Percentiles rank a stretch among this genome's conserved stretches.
Conservation (phyloP, 495 filamentous ascomycete species). For the Daldinia loculata region DNA sequence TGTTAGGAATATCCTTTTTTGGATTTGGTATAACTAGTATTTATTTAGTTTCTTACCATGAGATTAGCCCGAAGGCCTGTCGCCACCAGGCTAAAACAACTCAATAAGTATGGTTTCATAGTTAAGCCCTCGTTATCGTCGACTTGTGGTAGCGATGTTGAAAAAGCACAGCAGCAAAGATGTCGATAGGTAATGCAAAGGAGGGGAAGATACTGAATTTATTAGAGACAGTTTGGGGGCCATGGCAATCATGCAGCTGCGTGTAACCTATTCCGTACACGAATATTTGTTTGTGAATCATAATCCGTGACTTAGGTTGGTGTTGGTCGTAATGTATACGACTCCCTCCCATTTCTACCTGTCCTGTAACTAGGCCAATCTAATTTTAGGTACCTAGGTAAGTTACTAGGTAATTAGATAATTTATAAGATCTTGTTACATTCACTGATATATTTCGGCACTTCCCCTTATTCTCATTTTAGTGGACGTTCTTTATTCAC, state of each 20-base stretch:
- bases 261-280: not conserved
- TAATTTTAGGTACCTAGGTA: not conserved
- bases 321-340: not conserved
- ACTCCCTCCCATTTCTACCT: not conserved
- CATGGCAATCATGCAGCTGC: not conserved
- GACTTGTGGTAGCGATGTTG: not conserved
- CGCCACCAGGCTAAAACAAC: not conserved
- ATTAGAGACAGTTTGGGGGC: not conserved
- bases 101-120: not conserved
- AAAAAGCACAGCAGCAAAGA: not conserved
- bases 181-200: not conserved
- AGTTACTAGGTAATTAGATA: not conserved
- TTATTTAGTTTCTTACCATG: not conserved
- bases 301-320: not conserved
- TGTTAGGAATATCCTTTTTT: not conserved
- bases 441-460: too few species aligned
- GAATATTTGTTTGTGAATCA: not conserved
- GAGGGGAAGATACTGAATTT: not conserved
- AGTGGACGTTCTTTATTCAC: too few species aligned
- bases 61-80: not conserved
- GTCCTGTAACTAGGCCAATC: not conserved
- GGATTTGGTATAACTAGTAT: not conserved
- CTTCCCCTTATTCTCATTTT: too few species aligned
- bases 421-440: not conserved
- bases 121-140: not conserved